Conservation (phyloP, 441 rosid species). For the Jatropha podagrica region DNA sequence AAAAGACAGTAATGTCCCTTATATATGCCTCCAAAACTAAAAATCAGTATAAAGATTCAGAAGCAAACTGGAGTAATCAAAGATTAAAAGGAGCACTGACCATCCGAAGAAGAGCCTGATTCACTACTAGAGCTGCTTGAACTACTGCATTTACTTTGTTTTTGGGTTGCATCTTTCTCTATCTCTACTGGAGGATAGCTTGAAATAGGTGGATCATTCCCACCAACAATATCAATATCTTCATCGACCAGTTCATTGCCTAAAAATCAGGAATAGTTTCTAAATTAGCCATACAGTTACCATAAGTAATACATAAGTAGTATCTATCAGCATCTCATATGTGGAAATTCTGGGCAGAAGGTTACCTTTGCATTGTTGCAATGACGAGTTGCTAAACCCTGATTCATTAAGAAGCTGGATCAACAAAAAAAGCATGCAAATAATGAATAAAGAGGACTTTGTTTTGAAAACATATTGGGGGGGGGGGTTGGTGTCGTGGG, state of each 20-base stretch:
- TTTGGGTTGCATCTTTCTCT: slow-evolving; percentile 57
- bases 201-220: slow-evolving; percentile 59
- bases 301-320: slow-evolving; percentile 5
- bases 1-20: neutral
- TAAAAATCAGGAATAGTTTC: slow-evolving; percentile 27
- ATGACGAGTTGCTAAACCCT: slow-evolving; percentile 63
- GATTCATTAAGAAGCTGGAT: slow-evolving; percentile 64
- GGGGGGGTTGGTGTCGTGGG: too few relatives aligned
- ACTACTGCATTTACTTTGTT: slow-evolving; percentile 55
- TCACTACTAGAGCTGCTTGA: slow-evolving; percentile 76
- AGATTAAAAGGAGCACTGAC: slow-evolving; percentile 47
- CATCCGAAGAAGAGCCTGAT: slow-evolving; percentile 77
- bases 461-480: neutral
- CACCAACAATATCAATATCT: slow-evolving; percentile 80
- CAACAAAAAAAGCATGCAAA: slow-evolving; percentile 21
- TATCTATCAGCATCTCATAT: slow-evolving; percentile 4
- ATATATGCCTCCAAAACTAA: neutral
- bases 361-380: slow-evolving; percentile 68
- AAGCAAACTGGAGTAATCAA: slow-evolving; percentile 6
- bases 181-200: slow-evolving; percentile 52
- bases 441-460: slow-evolving; percentile 16
- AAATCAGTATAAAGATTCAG: neutral
- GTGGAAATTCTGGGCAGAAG: slow-evolving; percentile 17
- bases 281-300: neutral
- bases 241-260: slow-evolving; percentile 64